These are phyloP conservation scores for Zymoseptoria ardabiliae DNA, from an alignment of 2,329 filamentous ascomycete genomes.

Conservation along the genomic window DNA sequence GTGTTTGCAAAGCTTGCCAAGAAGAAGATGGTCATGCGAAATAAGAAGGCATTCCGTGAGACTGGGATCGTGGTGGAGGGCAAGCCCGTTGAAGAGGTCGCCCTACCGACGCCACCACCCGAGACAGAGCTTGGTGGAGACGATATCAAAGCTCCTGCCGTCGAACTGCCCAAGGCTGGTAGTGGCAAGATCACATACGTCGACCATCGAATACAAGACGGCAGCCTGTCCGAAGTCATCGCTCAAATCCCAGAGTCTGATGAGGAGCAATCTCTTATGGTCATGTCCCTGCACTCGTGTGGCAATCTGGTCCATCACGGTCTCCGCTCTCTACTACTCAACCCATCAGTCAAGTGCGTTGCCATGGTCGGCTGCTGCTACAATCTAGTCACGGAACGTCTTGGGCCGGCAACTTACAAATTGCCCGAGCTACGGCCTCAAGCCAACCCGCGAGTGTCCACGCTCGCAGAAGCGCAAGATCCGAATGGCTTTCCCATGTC, in stretches of 20 bases:
- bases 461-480: slow-evolving; percentile 67
- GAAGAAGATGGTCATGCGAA: slow-evolving; percentile 65
- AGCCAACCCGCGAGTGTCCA: slow-evolving; percentile 48
- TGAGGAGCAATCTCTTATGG: slow-evolving; percentile 56
- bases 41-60: slow-evolving; percentile 70
- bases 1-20: slow-evolving; percentile 69
- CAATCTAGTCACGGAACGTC: slow-evolving; percentile 85
- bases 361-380: slow-evolving; percentile 98
- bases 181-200: slow-evolving; percentile 68
- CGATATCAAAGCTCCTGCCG: slow-evolving; percentile 6
- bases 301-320: slow-evolving; percentile 96
- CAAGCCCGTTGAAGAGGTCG: slow-evolving; percentile 10
- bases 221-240: slow-evolving; percentile 63
- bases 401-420: slow-evolving; percentile 82
- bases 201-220: slow-evolving; percentile 64
- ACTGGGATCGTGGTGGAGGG: slow-evolving; percentile 1
- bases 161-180: slow-evolving; percentile 33
- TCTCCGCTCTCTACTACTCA: slow-evolving; percentile 75
- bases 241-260: slow-evolving; percentile 34
- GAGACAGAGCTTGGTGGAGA: slow-evolving; percentile 6
- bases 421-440: slow-evolving; percentile 64
- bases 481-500: slow-evolving; percentile 95
- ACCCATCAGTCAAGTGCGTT: slow-evolving; percentile 77
- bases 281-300: slow-evolving; percentile 92
- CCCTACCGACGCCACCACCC: slow-evolving; percentile 19